Conservation (phyloP, 257 asterid genomes). For the Jacaranda mimosifolia region DNA sequence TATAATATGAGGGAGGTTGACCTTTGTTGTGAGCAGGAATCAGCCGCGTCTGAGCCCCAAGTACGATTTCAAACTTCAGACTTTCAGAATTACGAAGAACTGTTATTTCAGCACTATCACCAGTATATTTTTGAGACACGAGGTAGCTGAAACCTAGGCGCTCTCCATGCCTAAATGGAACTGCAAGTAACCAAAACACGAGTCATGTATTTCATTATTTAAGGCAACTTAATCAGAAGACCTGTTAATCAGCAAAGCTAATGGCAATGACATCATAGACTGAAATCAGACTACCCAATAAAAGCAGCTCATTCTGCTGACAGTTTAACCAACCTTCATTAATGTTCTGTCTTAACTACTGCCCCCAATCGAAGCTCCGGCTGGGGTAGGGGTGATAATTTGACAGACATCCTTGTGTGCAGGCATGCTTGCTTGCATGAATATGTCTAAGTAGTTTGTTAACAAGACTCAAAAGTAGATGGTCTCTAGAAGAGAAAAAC, state of each 20-base stretch:
- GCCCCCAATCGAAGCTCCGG: background rate
- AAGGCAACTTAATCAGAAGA: conserved; percentile 18
- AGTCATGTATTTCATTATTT: conserved; percentile 18
- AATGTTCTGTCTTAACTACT: background rate
- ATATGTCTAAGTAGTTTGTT: background rate
- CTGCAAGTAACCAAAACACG: conserved; percentile 51
- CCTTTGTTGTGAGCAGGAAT: conserved; percentile 79
- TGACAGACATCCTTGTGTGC: background rate
- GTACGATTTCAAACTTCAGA: conserved; percentile 52
- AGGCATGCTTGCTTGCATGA: conserved; percentile 1
- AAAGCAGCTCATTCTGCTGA: background rate
- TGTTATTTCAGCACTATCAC: conserved; percentile 59
- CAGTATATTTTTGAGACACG: conserved; percentile 70
- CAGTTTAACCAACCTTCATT: background rate
- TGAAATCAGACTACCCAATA: background rate
- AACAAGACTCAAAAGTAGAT: background rate
- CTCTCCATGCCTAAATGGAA: conserved; percentile 81
- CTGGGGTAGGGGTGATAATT: background rate
- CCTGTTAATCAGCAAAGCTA: background rate
- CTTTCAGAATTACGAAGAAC: conserved; percentile 64
- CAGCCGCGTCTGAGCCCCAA: conserved; percentile 59
- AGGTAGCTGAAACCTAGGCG: conserved; percentile 77
- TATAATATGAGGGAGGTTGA: conserved; percentile 71
- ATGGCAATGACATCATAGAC: conserved; percentile 10
- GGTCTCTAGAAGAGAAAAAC: background rate